phyloP scores from a whole-genome alignment of 169 alveolate species.

The Eimeria sp. region DNA sequence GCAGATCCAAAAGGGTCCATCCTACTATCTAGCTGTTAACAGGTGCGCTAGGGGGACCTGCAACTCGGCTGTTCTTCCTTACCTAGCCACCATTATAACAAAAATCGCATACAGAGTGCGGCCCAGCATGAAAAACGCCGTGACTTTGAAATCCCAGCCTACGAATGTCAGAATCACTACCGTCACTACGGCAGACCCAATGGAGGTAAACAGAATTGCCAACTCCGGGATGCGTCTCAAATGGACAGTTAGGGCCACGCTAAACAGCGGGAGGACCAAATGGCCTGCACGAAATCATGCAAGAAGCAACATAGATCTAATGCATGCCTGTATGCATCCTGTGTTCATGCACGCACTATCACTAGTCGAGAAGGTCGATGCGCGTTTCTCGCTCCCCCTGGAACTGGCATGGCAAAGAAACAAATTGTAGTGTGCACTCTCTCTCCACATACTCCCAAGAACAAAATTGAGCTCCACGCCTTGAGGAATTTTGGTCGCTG shows the following conservation, averaged over 20 bases:
- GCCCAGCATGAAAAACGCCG: slow-evolving; percentile 8
- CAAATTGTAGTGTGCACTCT: background rate
- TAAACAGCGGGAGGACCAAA: slow-evolving; percentile 35
- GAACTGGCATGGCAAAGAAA: background rate
- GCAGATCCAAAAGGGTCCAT: background rate
- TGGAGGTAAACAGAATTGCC: background rate
- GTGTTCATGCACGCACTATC: background rate
- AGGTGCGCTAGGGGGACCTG: background rate
- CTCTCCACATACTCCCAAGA: slow-evolving; percentile 22
- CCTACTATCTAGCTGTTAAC: background rate
- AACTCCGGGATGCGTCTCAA: slow-evolving; percentile 54
- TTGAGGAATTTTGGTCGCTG: slow-evolving; percentile 17
- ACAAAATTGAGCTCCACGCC: slow-evolving; percentile 25
- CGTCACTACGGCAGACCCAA: slow-evolving; percentile 35
- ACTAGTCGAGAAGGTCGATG: background rate
- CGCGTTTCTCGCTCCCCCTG: background rate
- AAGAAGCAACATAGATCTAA: background rate
- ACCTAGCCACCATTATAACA: slow-evolving; percentile 55
- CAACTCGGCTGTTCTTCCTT: background rate
- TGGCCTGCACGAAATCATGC: slow-evolving; percentile 25
- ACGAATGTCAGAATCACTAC: background rate
- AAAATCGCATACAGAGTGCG: slow-evolving; percentile 34
- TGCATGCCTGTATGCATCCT: background rate
- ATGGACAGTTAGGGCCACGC: slow-evolving; percentile 34
- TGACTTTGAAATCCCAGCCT: slow-evolving; percentile 44